These are phyloP conservation scores for Pseudocercospora cruenta DNA, from an alignment of 2,329 filamentous ascomycete genomes.

Conservation along the genomic window DNA sequence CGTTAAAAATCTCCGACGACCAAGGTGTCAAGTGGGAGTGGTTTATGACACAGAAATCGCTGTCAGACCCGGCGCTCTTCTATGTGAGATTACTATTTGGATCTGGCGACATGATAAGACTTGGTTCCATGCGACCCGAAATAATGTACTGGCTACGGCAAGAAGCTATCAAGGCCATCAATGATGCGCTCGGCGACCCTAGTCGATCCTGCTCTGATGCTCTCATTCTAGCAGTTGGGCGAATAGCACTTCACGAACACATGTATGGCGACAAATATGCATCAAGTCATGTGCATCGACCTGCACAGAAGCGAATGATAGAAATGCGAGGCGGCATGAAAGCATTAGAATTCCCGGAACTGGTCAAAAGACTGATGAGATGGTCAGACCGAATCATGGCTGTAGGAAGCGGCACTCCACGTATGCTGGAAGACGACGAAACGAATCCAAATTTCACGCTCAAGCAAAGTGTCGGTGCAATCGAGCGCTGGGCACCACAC, in stretches of 20 bases:
- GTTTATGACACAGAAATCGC: slow-evolving; percentile 40
- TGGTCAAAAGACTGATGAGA: slow-evolving; percentile 41
- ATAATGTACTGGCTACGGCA: slow-evolving; percentile 35
- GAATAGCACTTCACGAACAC: slow-evolving; percentile 40
- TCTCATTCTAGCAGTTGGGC: slow-evolving; percentile 37
- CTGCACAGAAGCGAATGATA: slow-evolving; percentile 40
- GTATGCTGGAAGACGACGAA: slow-evolving; percentile 37
- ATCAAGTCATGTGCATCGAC: slow-evolving; percentile 37
- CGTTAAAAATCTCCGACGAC: slow-evolving; percentile 35
- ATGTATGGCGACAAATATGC: slow-evolving; percentile 40
- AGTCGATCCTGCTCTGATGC: slow-evolving; percentile 29
- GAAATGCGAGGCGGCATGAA: slow-evolving; percentile 39
- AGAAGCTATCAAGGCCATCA: slow-evolving; percentile 37
- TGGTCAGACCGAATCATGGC: slow-evolving; percentile 40
- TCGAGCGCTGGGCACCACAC: slow-evolving; percentile 38
- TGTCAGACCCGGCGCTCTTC: slow-evolving; percentile 40
- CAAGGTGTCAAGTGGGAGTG: slow-evolving; percentile 38
- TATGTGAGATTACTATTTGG: slow-evolving; percentile 40
- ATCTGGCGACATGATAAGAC: slow-evolving; percentile 37
- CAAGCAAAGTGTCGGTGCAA: slow-evolving; percentile 34
- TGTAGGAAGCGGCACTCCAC: slow-evolving; percentile 36
- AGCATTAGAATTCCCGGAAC: slow-evolving; percentile 34
- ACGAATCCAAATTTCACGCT: slow-evolving; percentile 29
- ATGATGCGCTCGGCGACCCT: slow-evolving; percentile 31
- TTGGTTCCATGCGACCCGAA: slow-evolving; percentile 28